Percentiles rank a stretch among this genome's conserved stretches.
These are phyloP conservation scores for Quercus aquifolioides DNA, from an alignment of 306 rosid species.

Conservation along the genomic window DNA sequence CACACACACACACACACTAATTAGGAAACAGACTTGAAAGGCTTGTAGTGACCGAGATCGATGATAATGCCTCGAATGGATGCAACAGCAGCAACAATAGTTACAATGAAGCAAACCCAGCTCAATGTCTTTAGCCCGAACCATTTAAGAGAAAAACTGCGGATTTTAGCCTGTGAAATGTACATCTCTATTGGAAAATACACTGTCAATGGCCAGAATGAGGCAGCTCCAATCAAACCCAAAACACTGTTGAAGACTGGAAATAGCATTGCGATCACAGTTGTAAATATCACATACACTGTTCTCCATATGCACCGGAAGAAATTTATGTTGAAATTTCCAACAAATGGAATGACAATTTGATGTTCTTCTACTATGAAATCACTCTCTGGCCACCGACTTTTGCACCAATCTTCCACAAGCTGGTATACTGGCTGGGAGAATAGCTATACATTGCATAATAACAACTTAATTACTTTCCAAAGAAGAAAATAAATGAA, in stretches of 20 bases:
- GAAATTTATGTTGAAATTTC: conserved; percentile 34
- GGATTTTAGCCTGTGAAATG: conserved; percentile 34
- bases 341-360: conserved; percentile 26
- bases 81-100: conserved; percentile 46
- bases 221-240: conserved; percentile 51
- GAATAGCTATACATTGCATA: conserved; percentile 24
- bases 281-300: conserved; percentile 28
- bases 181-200: conserved; percentile 64
- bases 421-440: conserved; percentile 26
- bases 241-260: conserved; percentile 66
- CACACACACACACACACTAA: not conserved
- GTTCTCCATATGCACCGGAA: conserved; percentile 49
- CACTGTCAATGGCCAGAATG: conserved; percentile 62
- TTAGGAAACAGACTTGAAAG: conserved; percentile 27
- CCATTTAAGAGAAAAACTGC: conserved; percentile 41
- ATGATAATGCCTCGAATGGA: conserved; percentile 43
- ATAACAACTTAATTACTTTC: not conserved
- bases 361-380: conserved; percentile 38
- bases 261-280: conserved; percentile 30
- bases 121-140: conserved; percentile 28
- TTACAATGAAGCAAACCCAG: conserved; percentile 38
- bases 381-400: conserved; percentile 35
- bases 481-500: not conserved
- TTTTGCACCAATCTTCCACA: conserved; percentile 24
- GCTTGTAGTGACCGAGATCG: conserved; percentile 35